Conservation (phyloP, 495 filamentous ascomycete species). For the Aspergillus mulundensis region DNA sequence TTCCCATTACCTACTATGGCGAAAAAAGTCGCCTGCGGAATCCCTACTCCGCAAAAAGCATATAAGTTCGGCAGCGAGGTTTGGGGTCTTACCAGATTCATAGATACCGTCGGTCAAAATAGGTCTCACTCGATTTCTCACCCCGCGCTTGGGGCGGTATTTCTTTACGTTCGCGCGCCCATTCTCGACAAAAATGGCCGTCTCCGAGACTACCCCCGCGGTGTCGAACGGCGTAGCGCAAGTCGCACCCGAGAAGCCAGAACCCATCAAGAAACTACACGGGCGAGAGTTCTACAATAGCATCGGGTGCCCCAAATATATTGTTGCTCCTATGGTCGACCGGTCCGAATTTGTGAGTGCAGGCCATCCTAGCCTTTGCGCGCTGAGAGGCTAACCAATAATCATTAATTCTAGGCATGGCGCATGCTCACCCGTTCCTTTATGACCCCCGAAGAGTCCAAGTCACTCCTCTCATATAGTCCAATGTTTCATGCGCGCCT, state of each 20-base stretch:
- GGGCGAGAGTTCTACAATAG: constrained; percentile 91
- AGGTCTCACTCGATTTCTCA: constrained; percentile 24
- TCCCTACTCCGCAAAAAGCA: not conserved
- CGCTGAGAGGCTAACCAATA: constrained; percentile 15
- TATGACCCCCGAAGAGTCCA: constrained; percentile 57
- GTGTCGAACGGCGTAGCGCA: constrained; percentile 17
- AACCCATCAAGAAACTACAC: constrained; percentile 54
- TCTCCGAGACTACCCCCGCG: constrained; percentile 19
- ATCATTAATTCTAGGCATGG: constrained; percentile 64
- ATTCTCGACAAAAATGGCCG: constrained; percentile 25
- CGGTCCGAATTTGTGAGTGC: constrained; percentile 87
- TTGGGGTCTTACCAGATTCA: not conserved
- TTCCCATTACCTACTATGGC: constrained; percentile 14
- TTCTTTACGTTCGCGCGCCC: constrained; percentile 8
- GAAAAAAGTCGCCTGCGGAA: constrained; percentile 18
- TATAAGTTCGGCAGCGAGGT: not conserved
- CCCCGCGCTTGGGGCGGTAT: constrained; percentile 30
- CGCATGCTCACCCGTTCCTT: constrained; percentile 90
- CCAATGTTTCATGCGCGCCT: constrained; percentile 94
- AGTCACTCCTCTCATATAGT: constrained; percentile 72
- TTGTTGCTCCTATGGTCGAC: constrained; percentile 97
- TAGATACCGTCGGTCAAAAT: constrained; percentile 23
- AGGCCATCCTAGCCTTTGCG: not conserved
- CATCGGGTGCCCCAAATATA: constrained; percentile 82
- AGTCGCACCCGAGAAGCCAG: constrained; percentile 16